A percentile compares a stretch with the other conserved stretches of the same genome.
phyloP scores from a whole-genome alignment of 305 asterid genomes.

The Coffea humblotiana region DNA sequence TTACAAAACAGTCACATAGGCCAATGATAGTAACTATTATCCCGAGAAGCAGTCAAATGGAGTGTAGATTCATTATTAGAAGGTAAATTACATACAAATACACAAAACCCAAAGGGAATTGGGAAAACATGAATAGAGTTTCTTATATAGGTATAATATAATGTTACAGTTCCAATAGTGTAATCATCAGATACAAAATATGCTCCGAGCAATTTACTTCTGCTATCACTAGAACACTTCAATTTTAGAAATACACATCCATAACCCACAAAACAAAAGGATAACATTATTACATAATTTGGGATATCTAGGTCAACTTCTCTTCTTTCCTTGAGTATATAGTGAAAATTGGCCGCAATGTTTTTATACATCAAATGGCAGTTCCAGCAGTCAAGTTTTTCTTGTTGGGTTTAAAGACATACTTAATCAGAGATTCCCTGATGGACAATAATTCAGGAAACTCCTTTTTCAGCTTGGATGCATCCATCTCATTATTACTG shows the following conservation, averaged over 20 bases:
- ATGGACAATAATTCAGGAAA: slow-evolving; percentile 77
- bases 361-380: not conserved
- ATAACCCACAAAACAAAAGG: too few species aligned
- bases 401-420: slow-evolving; percentile 78
- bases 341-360: too few species aligned
- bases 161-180: not conserved
- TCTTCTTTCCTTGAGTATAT: not conserved
- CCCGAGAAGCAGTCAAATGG: not conserved
- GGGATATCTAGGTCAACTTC: too few species aligned
- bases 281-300: too few species aligned
- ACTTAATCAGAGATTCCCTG: slow-evolving; percentile 81
- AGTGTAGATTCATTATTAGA: not conserved
- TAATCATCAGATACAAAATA: not conserved
- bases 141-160: not conserved
- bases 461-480: slow-evolving; percentile 76
- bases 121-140: not conserved
- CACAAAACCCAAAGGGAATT: not conserved
- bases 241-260: too few species aligned
- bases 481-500: slow-evolving; percentile 89
- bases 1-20: not conserved
- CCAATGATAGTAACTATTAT: too few species aligned
- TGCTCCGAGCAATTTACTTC: not conserved
- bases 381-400: slow-evolving; percentile 25
- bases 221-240: not conserved
- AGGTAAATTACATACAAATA: too few species aligned